Evolutionary conservation across 1,284 basidiomycete species (phyloP), one percentile per base, ranked within the genome.

Genomic region (Exobasidium rhododendri): DNA sequence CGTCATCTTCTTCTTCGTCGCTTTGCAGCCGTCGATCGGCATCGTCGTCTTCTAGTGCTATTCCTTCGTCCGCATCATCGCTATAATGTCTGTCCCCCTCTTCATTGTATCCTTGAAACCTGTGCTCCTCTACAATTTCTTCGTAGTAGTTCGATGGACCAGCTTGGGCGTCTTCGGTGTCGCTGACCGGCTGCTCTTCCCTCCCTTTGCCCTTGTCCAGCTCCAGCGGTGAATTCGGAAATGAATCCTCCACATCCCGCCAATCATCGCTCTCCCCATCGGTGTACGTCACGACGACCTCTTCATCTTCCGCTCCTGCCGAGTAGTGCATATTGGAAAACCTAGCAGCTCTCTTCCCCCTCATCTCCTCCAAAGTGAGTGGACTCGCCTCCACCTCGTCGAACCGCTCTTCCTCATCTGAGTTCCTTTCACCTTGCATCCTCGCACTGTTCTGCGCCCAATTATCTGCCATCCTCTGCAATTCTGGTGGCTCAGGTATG

Each of bases 31-130:
- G 49, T 20, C n/a, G 49, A n/a, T n/a, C 44, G 20, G 44, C 44
- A n/a, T 45, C 44, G n/a, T 45, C 44, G n/a, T 20, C 44, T n/a
- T 20, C 43, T 17, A 17, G 14, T 45, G 17, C 44, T 45, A 20
- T 20, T 45, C 44, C 20, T 20, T 45, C n/a, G 2, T 45, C 26
- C n/a, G 11, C 49, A 32, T 51, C 49, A 51, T 51, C 31, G 49
- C 49, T 32, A 51, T 2, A 11, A 11, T 26, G 13, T 51, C 49
- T 20, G 44, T n/a, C 44, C 44, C n/a, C n/a, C 35, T 40, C 35
- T 10, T 40, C 35, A 40, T 40, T 40, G 35, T 10, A 40, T 40
- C n/a, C n/a, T n/a, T n/a, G n/a, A n/a, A n/a, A n/a, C n/a, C n/a
- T n/a, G n/a, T 40, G 7, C 17, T 40, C 35, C 35, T 40, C 35